Evolutionary conservation across 2,329 filamentous ascomycete species (phyloP), one percentile per base, ranked within the genome.

Genomic region (Fusarium avenaceum): DNA sequence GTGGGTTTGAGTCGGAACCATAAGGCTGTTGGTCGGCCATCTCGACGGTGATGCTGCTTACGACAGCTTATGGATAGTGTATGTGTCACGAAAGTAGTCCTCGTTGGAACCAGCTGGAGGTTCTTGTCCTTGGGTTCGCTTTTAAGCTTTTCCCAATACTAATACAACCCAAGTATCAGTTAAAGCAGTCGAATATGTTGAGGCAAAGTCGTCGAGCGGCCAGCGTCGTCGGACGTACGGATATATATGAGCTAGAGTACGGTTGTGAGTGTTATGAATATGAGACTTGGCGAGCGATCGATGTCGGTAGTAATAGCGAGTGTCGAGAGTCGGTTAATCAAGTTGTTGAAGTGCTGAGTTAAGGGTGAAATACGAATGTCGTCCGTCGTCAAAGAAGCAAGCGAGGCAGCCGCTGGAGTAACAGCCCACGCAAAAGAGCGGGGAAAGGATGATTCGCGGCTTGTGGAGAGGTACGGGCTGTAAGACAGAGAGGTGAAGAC

Each of bases 21-120:
- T 73, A 72, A 44, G 70, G 57, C 52, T 59, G 50, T 62, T 72
- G 65, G 52, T 75, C 73, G 47, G 66, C 70, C 73, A 75, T 75
- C 38, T 69, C 43, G 58, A 48, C 50, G 53, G 55, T 53, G 45
- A 56, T 58, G 57, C 61, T 59, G 59, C 38, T 50, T 56, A 26
- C 46, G 45, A 57, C 63, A 69, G 65, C 57, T 60, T 50, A 39
- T 45, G n/a, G 28, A 38, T n/a, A 44, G 40, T 24, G 46, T 54
- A 38, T 17, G 28, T 8, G 17, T 43, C 6, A 43, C 11, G 38
- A 38, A 19, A 26, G 19, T 38, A 33, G 20, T 47, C 61, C 20
- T 47, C 45, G 43, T 33, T 19, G 39, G 17, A 22, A 20, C 43
- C 19, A 44, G 26, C 11, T 30, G 35, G 28, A 33, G 32, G 20